phyloP scores from a whole-genome alignment of 352 stramenopile genomes.

The Phytophthora hybrid region DNA sequence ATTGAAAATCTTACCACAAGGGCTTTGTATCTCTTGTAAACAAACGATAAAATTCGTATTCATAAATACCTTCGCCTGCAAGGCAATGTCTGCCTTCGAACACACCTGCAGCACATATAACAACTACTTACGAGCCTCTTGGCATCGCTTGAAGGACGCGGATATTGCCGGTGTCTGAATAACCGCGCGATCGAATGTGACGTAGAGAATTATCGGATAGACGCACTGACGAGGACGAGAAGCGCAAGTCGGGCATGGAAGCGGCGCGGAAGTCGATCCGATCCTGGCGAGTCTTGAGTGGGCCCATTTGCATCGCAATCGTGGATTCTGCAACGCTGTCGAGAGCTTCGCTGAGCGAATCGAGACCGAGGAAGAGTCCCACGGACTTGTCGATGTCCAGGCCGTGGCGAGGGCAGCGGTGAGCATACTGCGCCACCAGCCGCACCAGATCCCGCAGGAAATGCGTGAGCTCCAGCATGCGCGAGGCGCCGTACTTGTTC shows the following conservation, averaged over 20 bases:
- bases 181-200: slow-evolving; percentile 40
- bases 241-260: slow-evolving; percentile 74
- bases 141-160: not conserved
- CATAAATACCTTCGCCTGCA: slow-evolving; percentile 17
- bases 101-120: not conserved
- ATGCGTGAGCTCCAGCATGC: slow-evolving; percentile 68
- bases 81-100: not conserved
- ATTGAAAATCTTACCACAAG: too few relatives aligned
- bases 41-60: not conserved
- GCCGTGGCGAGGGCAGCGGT: slow-evolving; percentile 55
- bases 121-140: slow-evolving; percentile 13
- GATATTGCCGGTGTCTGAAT: slow-evolving; percentile 35
- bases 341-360: slow-evolving; percentile 56
- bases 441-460: slow-evolving; percentile 68
- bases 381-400: slow-evolving; percentile 75
- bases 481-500: slow-evolving; percentile 68
- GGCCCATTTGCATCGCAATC: slow-evolving; percentile 39
- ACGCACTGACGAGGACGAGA: slow-evolving; percentile 49
- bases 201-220: slow-evolving; percentile 36
- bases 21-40: not conserved
- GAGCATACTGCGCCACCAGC: slow-evolving; percentile 49
- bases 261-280: slow-evolving; percentile 70
- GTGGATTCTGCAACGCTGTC: slow-evolving; percentile 44
- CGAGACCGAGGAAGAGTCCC: slow-evolving; percentile 61
- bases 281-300: slow-evolving; percentile 71